Evolutionary conservation across 2,329 filamentous ascomycete genomes (phyloP).

Genomic region (Neofusicoccum ribis): DNA sequence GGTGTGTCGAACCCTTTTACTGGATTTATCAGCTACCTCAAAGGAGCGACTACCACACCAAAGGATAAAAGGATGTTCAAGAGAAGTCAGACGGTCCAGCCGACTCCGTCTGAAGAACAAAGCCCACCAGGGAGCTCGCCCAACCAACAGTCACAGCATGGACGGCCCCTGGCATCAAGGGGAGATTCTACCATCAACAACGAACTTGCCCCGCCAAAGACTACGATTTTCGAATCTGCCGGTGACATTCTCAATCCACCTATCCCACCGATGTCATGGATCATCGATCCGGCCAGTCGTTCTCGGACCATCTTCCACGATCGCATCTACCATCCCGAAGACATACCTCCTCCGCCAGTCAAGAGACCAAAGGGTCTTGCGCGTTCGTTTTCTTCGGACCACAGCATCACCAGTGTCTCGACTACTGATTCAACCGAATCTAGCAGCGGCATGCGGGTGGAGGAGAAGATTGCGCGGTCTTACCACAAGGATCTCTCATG

Average conservation of each 20-base stretch:
- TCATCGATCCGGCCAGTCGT: conserved; percentile 79
- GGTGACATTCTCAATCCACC: conserved; percentile 90
- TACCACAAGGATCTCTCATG: conserved; percentile 91
- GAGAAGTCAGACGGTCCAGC: conserved; percentile 71
- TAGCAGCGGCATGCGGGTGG: conserved; percentile 74
- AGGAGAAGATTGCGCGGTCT: conserved; percentile 95
- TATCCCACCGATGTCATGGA: conserved; percentile 75
- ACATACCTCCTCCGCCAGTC: conserved; percentile 79
- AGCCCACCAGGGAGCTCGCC: conserved; percentile 6
- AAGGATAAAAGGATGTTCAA: conserved; percentile 63
- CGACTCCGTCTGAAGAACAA: conserved; percentile 35
- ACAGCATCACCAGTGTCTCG: conserved; percentile 18
- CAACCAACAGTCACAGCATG: background rate
- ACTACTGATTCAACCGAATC: conserved; percentile 18
- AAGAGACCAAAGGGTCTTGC: conserved; percentile 37
- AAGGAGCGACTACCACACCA: conserved; percentile 61
- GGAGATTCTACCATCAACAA: conserved; percentile 44
- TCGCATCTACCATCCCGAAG: conserved; percentile 86
- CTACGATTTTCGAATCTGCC: conserved; percentile 92
- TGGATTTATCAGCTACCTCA: conserved; percentile 30
- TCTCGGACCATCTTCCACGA: conserved; percentile 95
- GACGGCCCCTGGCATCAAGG: conserved; percentile 1
- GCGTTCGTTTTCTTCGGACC: conserved; percentile 44
- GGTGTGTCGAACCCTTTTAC: conserved; percentile 10
- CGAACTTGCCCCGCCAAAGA: conserved; percentile 75